A percentile compares a stretch with the other conserved stretches of the same genome.
These are phyloP conservation scores for Coemansia sp. DNA, from an alignment of 192 early-diverging fungal genomes.

Conservation along the genomic window DNA sequence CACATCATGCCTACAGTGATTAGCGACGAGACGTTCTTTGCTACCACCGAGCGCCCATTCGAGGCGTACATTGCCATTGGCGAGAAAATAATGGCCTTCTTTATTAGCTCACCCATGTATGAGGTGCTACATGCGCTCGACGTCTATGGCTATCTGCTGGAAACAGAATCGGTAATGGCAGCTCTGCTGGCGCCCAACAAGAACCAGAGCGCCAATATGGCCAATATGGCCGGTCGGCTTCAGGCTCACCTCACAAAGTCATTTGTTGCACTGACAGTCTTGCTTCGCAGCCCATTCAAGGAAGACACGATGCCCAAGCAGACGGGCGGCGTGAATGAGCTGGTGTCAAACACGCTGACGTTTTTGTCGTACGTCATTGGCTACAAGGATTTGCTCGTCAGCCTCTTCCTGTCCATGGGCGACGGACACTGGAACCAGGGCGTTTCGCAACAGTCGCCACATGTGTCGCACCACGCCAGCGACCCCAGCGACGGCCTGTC, in stretches of 20 bases:
- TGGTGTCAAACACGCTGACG: constrained; percentile 46
- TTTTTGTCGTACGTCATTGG: constrained; percentile 42
- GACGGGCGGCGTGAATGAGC: constrained; percentile 48
- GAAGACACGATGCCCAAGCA: constrained; percentile 50
- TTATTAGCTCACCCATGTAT: constrained; percentile 43
- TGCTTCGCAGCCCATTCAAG: constrained; percentile 42
- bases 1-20: constrained; percentile 52
- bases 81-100: constrained; percentile 44
- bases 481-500: constrained; percentile 52
- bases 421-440: constrained; percentile 50
- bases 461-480: constrained; percentile 42
- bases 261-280: constrained; percentile 34
- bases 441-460: constrained; percentile 15
- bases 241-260: constrained; percentile 42
- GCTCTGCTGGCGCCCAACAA: constrained; percentile 32
- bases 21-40: constrained; percentile 40
- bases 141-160: constrained; percentile 46
- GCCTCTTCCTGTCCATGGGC: constrained; percentile 47
- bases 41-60: constrained; percentile 36
- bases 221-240: constrained; percentile 36
- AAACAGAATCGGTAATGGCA: constrained; percentile 34
- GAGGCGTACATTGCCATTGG: constrained; percentile 40
- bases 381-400: constrained; percentile 50
- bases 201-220: constrained; percentile 32
- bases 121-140: constrained; percentile 52